Conservation (phyloP, 2,329 filamentous ascomycete species). For the Ascochyta lentis region DNA sequence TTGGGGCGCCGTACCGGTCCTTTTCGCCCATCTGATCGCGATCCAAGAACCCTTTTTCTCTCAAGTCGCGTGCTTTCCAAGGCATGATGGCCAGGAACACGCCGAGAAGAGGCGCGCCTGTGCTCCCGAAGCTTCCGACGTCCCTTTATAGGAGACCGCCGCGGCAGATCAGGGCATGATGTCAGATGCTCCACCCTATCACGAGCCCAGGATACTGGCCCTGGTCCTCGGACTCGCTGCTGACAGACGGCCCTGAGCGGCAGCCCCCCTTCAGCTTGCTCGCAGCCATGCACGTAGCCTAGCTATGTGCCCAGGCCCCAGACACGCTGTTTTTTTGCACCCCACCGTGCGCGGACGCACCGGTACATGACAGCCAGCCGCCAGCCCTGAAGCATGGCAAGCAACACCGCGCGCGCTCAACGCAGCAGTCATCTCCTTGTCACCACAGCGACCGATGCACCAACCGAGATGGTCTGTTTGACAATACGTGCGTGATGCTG, state of each 20-base stretch:
- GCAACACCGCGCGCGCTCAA: background rate
- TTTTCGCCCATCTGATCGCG: slow-evolving; percentile 7
- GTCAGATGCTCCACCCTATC: slow-evolving; percentile 7
- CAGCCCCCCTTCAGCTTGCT: too few species aligned
- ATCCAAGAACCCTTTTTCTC: slow-evolving; percentile 2
- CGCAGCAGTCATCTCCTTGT: slow-evolving; percentile 9
- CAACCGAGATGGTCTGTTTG: background rate
- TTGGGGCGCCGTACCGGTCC: slow-evolving; percentile 6
- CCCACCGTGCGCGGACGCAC: too few species aligned
- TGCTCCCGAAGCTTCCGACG: slow-evolving; percentile 11
- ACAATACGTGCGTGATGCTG: background rate
- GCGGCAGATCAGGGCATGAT: slow-evolving; percentile 8
- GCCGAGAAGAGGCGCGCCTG: slow-evolving; percentile 10
- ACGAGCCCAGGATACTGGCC: background rate
- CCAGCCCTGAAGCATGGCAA: background rate
- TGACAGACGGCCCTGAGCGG: too few species aligned
- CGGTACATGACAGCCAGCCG: too few species aligned
- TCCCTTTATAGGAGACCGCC: background rate
- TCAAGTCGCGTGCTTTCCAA: slow-evolving; percentile 5
- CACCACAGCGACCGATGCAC: slow-evolving; percentile 1
- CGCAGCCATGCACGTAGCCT: too few species aligned
- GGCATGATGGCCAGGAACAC: slow-evolving; percentile 13
- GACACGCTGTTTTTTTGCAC: too few species aligned
- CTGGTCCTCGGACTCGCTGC: too few species aligned
- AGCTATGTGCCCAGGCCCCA: too few species aligned